A percentile compares a stretch with the other conserved stretches of the same genome.
These are phyloP conservation scores for Saccharomycopsis hybrid DNA, from an alignment of 1,139 yeast species.

Conservation along the genomic window DNA sequence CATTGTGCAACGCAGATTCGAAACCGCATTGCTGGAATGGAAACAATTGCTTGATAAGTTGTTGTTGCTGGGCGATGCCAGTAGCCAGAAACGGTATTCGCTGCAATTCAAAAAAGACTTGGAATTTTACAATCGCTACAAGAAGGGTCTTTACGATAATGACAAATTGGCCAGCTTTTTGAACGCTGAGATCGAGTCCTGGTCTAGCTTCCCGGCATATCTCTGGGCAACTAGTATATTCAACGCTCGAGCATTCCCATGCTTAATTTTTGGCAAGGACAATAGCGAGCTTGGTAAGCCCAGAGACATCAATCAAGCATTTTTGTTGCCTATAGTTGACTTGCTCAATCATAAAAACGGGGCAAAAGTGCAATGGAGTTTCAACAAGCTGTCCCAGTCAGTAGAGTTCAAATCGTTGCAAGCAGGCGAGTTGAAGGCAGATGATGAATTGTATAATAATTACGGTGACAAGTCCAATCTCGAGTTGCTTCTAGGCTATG, in stretches of 20 bases:
- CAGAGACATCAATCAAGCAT: conserved; percentile 44
- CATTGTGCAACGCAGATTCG: conserved; percentile 22
- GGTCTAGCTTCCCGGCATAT: conserved; percentile 62
- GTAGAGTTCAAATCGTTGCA: conserved; percentile 13
- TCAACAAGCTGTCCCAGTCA: conserved; percentile 8
- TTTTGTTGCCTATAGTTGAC: conserved; percentile 75
- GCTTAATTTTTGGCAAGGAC: conserved; percentile 38
- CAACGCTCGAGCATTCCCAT: conserved; percentile 77
- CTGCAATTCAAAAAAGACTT: background rate
- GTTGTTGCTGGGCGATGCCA: too few relatives aligned
- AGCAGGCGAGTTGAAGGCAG: conserved; percentile 26
- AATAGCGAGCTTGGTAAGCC: too few relatives aligned
- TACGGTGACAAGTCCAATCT: conserved; percentile 86
- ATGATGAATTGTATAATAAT: conserved; percentile 57
- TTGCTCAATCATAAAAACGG: conserved; percentile 66
- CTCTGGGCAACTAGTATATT: conserved; percentile 70
- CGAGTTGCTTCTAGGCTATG: conserved; percentile 52
- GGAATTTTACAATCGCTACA: background rate
- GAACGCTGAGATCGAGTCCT: conserved; percentile 24
- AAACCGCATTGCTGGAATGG: conserved; percentile 20
- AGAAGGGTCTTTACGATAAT: background rate
- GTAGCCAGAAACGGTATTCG: too few relatives aligned
- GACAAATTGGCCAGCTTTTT: background rate
- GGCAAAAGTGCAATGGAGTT: conserved; percentile 59
- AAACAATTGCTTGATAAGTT: background rate